Percentiles rank a stretch among this genome's conserved stretches.
Conservation (phyloP, 192 early-diverging fungal species). For the Chytriomyces hyalinus region DNA sequence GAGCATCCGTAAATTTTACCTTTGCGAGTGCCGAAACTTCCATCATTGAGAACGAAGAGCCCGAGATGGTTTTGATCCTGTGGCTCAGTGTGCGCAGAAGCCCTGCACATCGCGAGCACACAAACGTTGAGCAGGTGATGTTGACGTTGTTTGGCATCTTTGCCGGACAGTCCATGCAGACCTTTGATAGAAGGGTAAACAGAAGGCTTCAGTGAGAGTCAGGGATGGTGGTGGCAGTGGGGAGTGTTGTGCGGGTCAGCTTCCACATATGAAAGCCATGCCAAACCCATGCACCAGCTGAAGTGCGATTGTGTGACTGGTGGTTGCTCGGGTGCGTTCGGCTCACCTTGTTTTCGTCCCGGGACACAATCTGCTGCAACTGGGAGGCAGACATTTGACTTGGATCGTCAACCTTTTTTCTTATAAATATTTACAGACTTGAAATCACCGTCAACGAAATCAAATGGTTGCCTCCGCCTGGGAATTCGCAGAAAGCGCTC, state of each 20-base stretch:
- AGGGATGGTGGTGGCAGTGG: no score
- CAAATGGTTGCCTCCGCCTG: constrained; percentile 3
- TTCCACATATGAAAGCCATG: no score
- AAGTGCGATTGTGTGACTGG: no score
- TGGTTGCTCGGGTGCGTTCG: not conserved
- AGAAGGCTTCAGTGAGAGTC: no score
- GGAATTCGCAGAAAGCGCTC: not conserved
- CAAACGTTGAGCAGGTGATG: constrained; percentile 14
- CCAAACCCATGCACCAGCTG: no score
- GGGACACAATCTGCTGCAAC: not conserved
- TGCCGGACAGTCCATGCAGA: constrained; percentile 10
- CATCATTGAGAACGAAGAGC: constrained; percentile 58
- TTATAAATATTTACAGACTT: not conserved
- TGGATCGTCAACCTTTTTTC: not conserved
- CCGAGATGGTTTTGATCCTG: constrained; percentile 66
- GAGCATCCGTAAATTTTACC: constrained; percentile 51
- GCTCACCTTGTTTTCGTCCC: constrained; percentile 19
- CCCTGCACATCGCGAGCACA: constrained; percentile 28
- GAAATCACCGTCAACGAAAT: not conserved
- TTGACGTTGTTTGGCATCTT: constrained; percentile 13
- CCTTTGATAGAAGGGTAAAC: not conserved
- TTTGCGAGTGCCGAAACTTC: constrained; percentile 56
- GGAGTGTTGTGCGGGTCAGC: no score
- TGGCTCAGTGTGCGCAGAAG: constrained; percentile 59
- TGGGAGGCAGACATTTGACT: not conserved